Base-by-base conservation (phyloP, 371 early-diverging fungal species). In the Mucor indicus region DNA sequence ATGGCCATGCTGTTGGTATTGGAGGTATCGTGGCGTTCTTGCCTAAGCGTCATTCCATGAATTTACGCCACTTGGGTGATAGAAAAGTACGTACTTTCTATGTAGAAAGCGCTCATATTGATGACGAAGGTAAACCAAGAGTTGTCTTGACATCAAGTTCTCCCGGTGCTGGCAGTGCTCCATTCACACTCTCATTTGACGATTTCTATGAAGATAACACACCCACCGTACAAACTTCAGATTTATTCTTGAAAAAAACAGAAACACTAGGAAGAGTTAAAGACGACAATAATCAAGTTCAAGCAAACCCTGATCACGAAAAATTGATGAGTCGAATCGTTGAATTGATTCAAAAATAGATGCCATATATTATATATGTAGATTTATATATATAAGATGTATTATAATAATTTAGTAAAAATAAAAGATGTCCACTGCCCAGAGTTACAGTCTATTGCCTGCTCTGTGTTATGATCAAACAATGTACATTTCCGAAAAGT, bases 1-100 rank as follows among this genome's bases (percentile, higher is more conserved):
- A 47, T 16, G 67, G 69, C 7, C 83, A 81, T 46, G 69, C 79
- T 19, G 80, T 87, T 8, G 90, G 86, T 25, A 64, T 89, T 38
- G 80, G 73, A 19, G 90, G 90, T 44, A 64, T 87, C 11, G 70
- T 86, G 13, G 88, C 84, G n/a, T 53, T 60, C 17, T 53, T 90
- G 38, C 80, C 80, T 6, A 46, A 57, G 15, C 47, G 53, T 24
- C 38, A 63, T 20, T 52, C 73, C 12, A 17, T 57, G n/a, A 67
- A 43, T 23, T 31, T 61, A 13, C 50, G 64, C 16, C 44, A 56
- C n/a, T 49, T 38, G 6, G 55, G 61, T 15, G 62, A 65, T 40
- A 50, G 71, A 45, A 30, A 53, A 46, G 59, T 87, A 41, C 81
- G 80, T 44, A 68, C 69, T 2, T 87, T 84, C 72, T 86, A 83